Evolutionary conservation across 1,284 basidiomycete genomes (phyloP).

Genomic region (Mycosarcoma mackinlayi): DNA sequence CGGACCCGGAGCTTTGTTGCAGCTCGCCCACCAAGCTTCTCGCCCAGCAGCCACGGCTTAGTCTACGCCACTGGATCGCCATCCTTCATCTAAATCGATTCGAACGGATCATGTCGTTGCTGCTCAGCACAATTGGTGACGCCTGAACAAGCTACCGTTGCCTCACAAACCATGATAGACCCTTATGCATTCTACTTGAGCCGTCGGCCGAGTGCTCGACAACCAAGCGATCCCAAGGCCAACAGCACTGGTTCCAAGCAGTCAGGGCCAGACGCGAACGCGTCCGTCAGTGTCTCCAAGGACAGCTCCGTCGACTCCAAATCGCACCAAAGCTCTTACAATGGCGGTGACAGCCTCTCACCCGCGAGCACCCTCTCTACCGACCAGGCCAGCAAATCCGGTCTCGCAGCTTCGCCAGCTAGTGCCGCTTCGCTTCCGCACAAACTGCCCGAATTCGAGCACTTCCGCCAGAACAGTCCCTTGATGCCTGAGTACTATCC

Average conservation of each 20-base stretch:
- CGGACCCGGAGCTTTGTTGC: no score
- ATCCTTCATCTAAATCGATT: not conserved
- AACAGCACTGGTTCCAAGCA: constrained; percentile 1
- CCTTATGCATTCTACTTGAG: constrained; percentile 40
- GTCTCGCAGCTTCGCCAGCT: constrained; percentile 24
- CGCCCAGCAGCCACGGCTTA: not conserved
- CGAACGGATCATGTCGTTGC: constrained; percentile 9
- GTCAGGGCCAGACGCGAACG: not conserved
- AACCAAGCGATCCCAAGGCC: constrained; percentile 5
- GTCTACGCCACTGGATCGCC: not conserved
- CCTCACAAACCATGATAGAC: constrained; percentile 32
- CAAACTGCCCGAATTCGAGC: constrained; percentile 46
- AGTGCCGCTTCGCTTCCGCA: constrained; percentile 21
- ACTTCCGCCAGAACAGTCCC: constrained; percentile 39
- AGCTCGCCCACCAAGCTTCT: not conserved
- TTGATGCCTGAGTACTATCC: constrained; percentile 47
- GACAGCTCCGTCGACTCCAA: constrained; percentile 37
- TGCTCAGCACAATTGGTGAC: not conserved
- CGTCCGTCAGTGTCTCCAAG: constrained; percentile 11
- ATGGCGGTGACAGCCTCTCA: constrained; percentile 27
- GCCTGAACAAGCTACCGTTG: not conserved
- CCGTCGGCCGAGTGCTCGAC: constrained; percentile 14
- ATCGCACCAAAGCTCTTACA: constrained; percentile 31
- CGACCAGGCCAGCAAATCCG: constrained; percentile 17
- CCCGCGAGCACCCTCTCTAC: constrained; percentile 33